Conservation (phyloP, 2,329 filamentous ascomycete genomes). For the Pseudogymnoascus destructans region DNA sequence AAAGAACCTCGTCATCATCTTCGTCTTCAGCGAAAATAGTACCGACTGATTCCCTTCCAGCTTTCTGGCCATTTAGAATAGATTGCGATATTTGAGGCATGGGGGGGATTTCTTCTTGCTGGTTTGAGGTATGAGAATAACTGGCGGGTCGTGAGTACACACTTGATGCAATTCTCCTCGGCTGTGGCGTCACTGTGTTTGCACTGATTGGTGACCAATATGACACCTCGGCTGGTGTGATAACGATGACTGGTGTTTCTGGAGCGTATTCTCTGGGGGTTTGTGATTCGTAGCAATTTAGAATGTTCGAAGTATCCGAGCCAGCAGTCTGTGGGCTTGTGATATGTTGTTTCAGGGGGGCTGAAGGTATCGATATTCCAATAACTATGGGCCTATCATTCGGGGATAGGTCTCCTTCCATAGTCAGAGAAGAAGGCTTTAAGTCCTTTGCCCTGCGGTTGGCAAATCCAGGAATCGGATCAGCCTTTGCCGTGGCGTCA, state of each 20-base stretch:
- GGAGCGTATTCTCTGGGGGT: constrained; percentile 17
- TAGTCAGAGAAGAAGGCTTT: constrained; percentile 11
- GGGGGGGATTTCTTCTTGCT: constrained; percentile 37
- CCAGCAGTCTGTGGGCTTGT: constrained; percentile 36
- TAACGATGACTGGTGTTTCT: constrained; percentile 37
- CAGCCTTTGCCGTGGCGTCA: neutral
- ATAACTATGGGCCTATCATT: constrained; percentile 61
- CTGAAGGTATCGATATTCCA: constrained; percentile 51
- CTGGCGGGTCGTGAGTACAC: constrained; percentile 45
- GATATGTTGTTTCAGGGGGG: constrained; percentile 32
- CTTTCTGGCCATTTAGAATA: constrained; percentile 21
- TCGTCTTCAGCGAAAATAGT: constrained; percentile 22
- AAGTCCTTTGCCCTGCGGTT: neutral
- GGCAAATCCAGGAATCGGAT: neutral
- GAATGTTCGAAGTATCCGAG: constrained; percentile 20
- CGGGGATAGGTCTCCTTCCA: constrained; percentile 43
- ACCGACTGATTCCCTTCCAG: constrained; percentile 22
- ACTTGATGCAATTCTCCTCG: constrained; percentile 18
- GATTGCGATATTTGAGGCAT: constrained; percentile 41
- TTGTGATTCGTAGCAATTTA: constrained; percentile 18
- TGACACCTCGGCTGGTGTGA: constrained; percentile 34
- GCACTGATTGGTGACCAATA: constrained; percentile 22
- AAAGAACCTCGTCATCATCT: neutral
- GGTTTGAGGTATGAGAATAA: constrained; percentile 21
- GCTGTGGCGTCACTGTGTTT: constrained; percentile 12